Base-by-base conservation (phyloP, 2,329 filamentous ascomycete genomes). In the Verticillium tricorpus region DNA sequence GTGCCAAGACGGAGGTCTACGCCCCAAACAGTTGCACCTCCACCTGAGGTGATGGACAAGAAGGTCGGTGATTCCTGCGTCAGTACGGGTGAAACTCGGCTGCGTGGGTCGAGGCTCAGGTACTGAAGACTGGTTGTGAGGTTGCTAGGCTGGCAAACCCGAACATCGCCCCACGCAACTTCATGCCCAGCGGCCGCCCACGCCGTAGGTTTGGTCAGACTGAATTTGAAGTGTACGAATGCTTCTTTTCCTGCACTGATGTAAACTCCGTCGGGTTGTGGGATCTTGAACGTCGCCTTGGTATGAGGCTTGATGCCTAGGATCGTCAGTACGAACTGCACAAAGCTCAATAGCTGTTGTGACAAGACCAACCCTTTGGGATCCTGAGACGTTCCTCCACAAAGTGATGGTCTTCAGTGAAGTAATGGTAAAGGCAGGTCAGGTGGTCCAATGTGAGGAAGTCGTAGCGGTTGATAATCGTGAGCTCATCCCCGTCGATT, bases 161-260 rank as follows among this genome's bases (percentile, higher is more conserved):
- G 74, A 1, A 83, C 59, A 64, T 84, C 76, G 19, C 78, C 80
- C 59, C 80, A 82, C 6, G 84, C 82, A 35, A 87, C 74, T 50
- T 82, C 75, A 61, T 85, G 81, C 6, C 82, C 77, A 0, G 78
- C 73, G 1, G 77, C 63, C 56, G 80, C 78, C 87, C 87, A 90
- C 40, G 72, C 71, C 1, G 80, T 80, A 57, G 73, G 67, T 37
- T 76, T 58, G 45, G 74, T 74, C 17, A 81, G 70, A 9, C 69
- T 71, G 68, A 87, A 83, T 58, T 73, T 73, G 50, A 88, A 63
- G 19, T 78, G 76, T 15, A 87, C 70, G 70, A 82, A 84, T 0
- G 75, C 71, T 60, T 83, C 80, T 1, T 61, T 9, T 67, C 68
- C 25, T 65, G n/a, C 8, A 25, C 3, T 19, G n/a, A 52, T 11